phyloP scores from a whole-genome alignment of 257 asterid genomes.

The Solanum ossicruentum region DNA sequence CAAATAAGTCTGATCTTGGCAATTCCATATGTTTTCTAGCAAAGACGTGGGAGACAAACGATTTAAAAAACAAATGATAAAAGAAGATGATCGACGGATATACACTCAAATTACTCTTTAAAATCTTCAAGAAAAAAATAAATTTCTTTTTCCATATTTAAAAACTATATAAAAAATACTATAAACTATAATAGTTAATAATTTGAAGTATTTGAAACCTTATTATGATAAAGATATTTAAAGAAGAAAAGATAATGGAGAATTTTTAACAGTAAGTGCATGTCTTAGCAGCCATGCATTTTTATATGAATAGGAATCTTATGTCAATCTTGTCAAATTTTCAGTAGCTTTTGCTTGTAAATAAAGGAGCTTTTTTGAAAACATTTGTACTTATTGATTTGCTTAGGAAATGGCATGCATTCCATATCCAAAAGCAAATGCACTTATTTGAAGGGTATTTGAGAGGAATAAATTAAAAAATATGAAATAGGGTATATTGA shows the following conservation, averaged over 20 bases:
- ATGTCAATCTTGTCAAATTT: conserved; percentile 9
- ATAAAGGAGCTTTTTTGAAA: not conserved
- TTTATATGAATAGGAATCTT: conserved; percentile 6
- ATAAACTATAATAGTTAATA: accelerated
- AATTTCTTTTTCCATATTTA: no score
- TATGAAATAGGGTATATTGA: not conserved
- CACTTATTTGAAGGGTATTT: conserved; percentile 6
- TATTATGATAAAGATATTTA: not conserved
- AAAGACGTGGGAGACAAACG: no score
- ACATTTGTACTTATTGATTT: not conserved
- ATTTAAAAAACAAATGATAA: no score
- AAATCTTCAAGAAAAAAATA: no score
- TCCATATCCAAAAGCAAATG: conserved; percentile 31
- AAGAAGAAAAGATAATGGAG: not conserved
- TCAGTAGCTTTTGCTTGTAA: not conserved
- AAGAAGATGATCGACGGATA: no score
- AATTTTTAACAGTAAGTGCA: conserved; percentile 4
- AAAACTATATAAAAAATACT: not conserved
- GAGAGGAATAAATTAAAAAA: not conserved
- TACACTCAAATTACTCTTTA: no score
- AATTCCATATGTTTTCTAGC: no score
- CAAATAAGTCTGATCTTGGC: no score
- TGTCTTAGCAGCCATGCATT: conserved; percentile 14
- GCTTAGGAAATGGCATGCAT: conserved; percentile 24
- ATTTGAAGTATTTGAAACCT: not conserved